These are phyloP conservation scores for Discostella stelligera DNA, from an alignment of 352 stramenopile species.

Conservation along the genomic window DNA sequence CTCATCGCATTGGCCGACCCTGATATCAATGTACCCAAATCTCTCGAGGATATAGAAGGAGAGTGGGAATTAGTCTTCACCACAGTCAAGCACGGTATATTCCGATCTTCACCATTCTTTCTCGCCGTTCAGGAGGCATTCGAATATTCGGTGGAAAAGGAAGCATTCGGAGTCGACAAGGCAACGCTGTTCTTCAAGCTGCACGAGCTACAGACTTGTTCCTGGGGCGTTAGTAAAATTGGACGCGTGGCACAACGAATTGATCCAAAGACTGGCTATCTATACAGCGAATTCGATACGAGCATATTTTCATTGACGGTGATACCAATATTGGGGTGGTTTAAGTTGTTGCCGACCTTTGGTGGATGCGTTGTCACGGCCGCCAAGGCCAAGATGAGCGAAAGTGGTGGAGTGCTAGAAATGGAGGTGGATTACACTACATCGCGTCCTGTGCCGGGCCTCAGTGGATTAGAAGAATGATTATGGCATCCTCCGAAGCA, in stretches of 20 bases:
- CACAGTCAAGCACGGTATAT: slow-evolving; percentile 82
- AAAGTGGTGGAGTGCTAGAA: slow-evolving; percentile 65
- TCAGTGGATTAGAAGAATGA: slow-evolving; percentile 73
- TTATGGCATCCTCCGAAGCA: background rate
- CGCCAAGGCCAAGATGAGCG: slow-evolving; percentile 60
- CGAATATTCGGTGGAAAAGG: slow-evolving; percentile 54
- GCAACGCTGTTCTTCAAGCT: slow-evolving; percentile 86
- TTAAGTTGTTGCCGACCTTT: slow-evolving; percentile 86
- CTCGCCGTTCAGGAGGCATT: slow-evolving; percentile 79
- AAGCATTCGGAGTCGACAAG: slow-evolving; percentile 72
- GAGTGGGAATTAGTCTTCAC: slow-evolving; percentile 82
- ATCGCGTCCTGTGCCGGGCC: slow-evolving; percentile 68
- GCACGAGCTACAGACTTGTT: slow-evolving; percentile 86
- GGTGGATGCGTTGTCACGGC: slow-evolving; percentile 84
- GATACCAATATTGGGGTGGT: slow-evolving; percentile 85
- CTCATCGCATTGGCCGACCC: slow-evolving; percentile 48
- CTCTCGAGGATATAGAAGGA: slow-evolving; percentile 64
- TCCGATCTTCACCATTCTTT: slow-evolving; percentile 81
- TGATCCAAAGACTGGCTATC: slow-evolving; percentile 54
- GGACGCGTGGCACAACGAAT: slow-evolving; percentile 83
- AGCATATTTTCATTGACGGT: slow-evolving; percentile 82
- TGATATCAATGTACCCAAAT: slow-evolving; percentile 51
- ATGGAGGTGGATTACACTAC: slow-evolving; percentile 83
- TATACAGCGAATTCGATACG: slow-evolving; percentile 83
- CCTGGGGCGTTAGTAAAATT: slow-evolving; percentile 83